phyloP scores from a whole-genome alignment of 768 basidiomycete species.

The Serendipita sp. region DNA sequence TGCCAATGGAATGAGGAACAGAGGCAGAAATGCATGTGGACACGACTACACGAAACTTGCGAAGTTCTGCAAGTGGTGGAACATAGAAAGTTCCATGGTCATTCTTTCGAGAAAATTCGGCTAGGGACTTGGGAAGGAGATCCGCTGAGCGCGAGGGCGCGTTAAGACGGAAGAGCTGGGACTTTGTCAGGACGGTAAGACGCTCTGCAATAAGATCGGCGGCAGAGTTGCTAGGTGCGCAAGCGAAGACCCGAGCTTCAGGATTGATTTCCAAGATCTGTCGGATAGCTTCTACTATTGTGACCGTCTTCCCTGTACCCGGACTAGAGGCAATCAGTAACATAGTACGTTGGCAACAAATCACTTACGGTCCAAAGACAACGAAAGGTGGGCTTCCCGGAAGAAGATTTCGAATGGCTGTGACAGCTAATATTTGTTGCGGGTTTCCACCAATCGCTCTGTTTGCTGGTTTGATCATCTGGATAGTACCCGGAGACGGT shows the following conservation, averaged over 20 bases:
- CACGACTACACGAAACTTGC: conserved; percentile 36
- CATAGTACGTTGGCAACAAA: background rate
- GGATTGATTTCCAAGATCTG: conserved; percentile 33
- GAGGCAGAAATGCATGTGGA: conserved; percentile 41
- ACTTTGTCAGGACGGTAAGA: conserved; percentile 18
- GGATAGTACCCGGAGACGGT: conserved; percentile 11
- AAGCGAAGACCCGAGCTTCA: conserved; percentile 36
- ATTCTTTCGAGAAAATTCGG: conserved; percentile 21
- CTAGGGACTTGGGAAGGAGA: conserved; percentile 25
- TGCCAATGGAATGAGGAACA: conserved; percentile 31
- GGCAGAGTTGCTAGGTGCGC: conserved; percentile 53
- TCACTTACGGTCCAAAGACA: conserved; percentile 44
- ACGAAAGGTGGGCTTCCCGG: conserved; percentile 39
- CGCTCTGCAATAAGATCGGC: conserved; percentile 41
- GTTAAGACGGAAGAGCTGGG: conserved; percentile 37
- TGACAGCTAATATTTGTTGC: conserved; percentile 34
- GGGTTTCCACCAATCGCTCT: conserved; percentile 29
- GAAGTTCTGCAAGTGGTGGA: conserved; percentile 26
- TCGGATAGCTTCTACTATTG: conserved; percentile 43
- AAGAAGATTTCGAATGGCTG: conserved; percentile 27
- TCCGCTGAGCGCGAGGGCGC: conserved; percentile 28
- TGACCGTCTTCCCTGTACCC: conserved; percentile 55
- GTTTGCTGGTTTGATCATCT: conserved; percentile 22
- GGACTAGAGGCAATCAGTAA: conserved; percentile 23
- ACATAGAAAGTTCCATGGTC: conserved; percentile 23